Evolutionary conservation across 352 stramenopile genomes (phyloP).

Genomic region (Globisporangium uncinulatum): DNA sequence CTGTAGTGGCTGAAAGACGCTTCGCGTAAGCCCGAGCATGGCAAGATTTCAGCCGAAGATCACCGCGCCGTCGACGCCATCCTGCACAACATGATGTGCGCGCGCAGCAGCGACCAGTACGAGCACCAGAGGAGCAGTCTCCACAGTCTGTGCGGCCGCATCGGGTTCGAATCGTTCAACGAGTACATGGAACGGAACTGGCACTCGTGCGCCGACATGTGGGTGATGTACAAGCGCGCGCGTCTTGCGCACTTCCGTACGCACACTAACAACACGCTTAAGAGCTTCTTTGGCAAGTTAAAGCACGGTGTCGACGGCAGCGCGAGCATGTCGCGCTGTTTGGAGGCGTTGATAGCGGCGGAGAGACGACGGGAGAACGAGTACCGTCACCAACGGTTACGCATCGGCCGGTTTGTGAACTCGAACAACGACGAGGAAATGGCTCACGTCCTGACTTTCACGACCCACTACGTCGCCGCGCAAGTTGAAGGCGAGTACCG

Average conservation of each 20-base stretch:
- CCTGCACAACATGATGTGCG: too few relatives aligned
- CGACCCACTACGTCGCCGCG: slow-evolving; percentile 16
- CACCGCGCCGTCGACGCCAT: too few relatives aligned
- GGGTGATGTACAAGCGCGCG: slow-evolving; percentile 13
- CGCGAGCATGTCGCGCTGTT: slow-evolving; percentile 2
- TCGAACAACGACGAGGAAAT: slow-evolving; percentile 19
- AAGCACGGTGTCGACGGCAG: slow-evolving; percentile 8
- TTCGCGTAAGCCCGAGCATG: too few relatives aligned
- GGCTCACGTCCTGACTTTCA: slow-evolving; percentile 7
- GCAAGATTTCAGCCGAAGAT: too few relatives aligned
- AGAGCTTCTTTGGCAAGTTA: slow-evolving; percentile 26
- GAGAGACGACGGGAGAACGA: background rate
- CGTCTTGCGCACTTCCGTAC: background rate
- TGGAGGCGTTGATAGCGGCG: background rate
- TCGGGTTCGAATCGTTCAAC: background rate
- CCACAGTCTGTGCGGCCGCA: background rate
- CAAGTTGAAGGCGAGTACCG: slow-evolving; percentile 4
- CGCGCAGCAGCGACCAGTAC: too few relatives aligned
- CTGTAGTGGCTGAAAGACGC: too few relatives aligned
- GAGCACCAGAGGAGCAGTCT: too few relatives aligned
- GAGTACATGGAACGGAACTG: background rate
- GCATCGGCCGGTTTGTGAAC: slow-evolving; percentile 1
- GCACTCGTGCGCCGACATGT: slow-evolving; percentile 2
- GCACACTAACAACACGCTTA: slow-evolving; percentile 23
- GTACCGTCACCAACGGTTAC: background rate